These are phyloP conservation scores for Zymoseptoria pseudotritici DNA, from an alignment of 2,329 filamentous ascomycete genomes.

Conservation along the genomic window DNA sequence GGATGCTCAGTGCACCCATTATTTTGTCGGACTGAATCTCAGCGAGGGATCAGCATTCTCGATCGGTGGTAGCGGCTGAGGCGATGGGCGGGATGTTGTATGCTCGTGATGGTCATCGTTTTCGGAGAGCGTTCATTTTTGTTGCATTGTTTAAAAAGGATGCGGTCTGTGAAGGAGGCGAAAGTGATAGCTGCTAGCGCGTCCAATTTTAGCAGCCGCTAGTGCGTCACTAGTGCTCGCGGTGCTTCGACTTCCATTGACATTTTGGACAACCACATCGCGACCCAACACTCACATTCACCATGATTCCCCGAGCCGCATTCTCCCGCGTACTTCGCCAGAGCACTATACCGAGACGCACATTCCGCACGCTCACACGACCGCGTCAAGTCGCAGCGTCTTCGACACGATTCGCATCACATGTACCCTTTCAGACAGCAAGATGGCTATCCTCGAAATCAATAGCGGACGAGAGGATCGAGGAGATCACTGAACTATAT, in stretches of 20 bases:
- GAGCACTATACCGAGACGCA: slow-evolving; percentile 9
- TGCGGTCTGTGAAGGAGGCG: neutral
- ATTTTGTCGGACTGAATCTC: slow-evolving; percentile 3
- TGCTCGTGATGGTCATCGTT: slow-evolving; percentile 1
- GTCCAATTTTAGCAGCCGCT: neutral
- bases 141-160: neutral
- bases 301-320: slow-evolving; percentile 18
- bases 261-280: neutral
- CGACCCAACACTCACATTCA: neutral
- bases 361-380: slow-evolving; percentile 14
- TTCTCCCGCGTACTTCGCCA: slow-evolving; percentile 15
- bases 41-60: slow-evolving; percentile 7
- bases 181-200: neutral
- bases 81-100: neutral
- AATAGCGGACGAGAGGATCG: slow-evolving; percentile 32
- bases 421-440: slow-evolving; percentile 17
- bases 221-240: neutral
- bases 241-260: neutral
- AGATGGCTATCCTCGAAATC: slow-evolving; percentile 25
- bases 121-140: neutral
- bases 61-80: slow-evolving; percentile 2
- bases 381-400: slow-evolving; percentile 4
- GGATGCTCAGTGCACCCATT: slow-evolving; percentile 39
- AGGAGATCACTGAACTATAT: slow-evolving; percentile 37
- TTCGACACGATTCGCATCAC: slow-evolving; percentile 17